A percentile compares a stretch with the other conserved stretches of the same genome.
These are phyloP conservation scores for Apiotrichum brassicae DNA, from an alignment of 1,284 basidiomycete genomes.

Conservation along the genomic window DNA sequence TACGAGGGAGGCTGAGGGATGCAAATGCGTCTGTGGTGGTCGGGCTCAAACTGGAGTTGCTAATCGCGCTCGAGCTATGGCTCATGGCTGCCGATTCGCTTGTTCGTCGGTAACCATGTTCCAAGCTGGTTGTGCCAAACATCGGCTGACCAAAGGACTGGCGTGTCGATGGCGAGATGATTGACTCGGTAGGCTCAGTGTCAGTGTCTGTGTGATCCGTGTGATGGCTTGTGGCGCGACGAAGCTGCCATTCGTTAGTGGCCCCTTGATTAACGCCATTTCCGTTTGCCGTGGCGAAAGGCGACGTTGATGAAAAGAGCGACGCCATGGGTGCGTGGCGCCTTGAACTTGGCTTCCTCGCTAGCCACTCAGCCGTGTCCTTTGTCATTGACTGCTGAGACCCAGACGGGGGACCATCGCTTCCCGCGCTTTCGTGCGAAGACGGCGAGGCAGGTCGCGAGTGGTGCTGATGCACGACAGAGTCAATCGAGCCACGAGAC, in stretches of 20 bases:
- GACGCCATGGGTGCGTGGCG: neutral
- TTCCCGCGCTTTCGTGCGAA: neutral
- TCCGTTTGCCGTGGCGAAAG: neutral
- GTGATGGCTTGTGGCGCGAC: too few species aligned
- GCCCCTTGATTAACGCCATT: too few species aligned
- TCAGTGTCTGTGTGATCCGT: too few species aligned
- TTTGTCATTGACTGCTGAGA: neutral
- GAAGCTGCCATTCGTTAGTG: too few species aligned
- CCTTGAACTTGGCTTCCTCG: slow-evolving; percentile 10
- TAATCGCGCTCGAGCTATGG: too few species aligned
- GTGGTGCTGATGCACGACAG: neutral
- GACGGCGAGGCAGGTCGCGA: neutral
- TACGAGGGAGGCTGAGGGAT: too few species aligned
- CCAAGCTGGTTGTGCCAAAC: neutral
- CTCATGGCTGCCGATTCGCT: neutral
- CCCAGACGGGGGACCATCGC: neutral
- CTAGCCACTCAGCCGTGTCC: slow-evolving; percentile 16
- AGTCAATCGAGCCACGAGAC: neutral
- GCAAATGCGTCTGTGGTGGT: too few species aligned
- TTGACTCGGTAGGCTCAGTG: too few species aligned
- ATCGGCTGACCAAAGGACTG: neutral
- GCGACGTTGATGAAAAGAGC: neutral
- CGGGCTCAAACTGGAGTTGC: too few species aligned
- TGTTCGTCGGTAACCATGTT: neutral
- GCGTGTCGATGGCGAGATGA: neutral